phyloP scores from a whole-genome alignment of 495 filamentous ascomycete genomes.

The Pseudomonodictys pantanalensis region DNA sequence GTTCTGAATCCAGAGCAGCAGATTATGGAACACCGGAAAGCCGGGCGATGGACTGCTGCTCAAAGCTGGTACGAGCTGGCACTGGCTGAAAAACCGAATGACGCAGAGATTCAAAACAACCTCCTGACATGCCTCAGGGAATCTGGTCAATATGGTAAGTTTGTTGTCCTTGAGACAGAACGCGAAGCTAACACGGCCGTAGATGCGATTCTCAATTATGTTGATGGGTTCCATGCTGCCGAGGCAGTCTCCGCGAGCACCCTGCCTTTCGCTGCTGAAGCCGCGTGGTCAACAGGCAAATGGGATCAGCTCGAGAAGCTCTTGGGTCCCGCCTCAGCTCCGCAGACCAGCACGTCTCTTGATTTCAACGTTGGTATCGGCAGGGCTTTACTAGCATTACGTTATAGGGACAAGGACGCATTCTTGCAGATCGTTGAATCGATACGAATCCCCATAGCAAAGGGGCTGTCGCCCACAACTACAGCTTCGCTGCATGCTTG shows the following conservation, averaged over 20 bases:
- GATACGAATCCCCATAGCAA: slow-evolving; percentile 67
- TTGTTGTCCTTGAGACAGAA: background rate
- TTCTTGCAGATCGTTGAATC: slow-evolving; percentile 61
- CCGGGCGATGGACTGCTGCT: slow-evolving; percentile 94
- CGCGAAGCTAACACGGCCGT: slow-evolving; percentile 26
- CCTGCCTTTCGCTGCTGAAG: slow-evolving; percentile 80
- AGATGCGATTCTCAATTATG: slow-evolving; percentile 82
- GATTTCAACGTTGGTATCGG: slow-evolving; percentile 84
- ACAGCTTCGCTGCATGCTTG: slow-evolving; percentile 76
- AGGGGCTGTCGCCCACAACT: slow-evolving; percentile 66
- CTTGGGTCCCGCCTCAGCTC: slow-evolving; percentile 52
- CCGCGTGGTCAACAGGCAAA: slow-evolving; percentile 81
- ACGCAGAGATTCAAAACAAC: slow-evolving; percentile 74
- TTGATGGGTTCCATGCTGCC: slow-evolving; percentile 67
- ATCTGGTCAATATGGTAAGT: slow-evolving; percentile 80
- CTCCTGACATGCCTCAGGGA: slow-evolving; percentile 87
- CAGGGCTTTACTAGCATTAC: slow-evolving; percentile 64
- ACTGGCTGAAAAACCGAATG: slow-evolving; percentile 71
- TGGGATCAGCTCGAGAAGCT: slow-evolving; percentile 75
- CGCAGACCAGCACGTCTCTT: slow-evolving; percentile 46
- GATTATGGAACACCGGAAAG: slow-evolving; percentile 83
- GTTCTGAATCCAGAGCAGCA: slow-evolving; percentile 86
- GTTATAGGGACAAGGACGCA: slow-evolving; percentile 48
- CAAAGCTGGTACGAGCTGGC: slow-evolving; percentile 96
- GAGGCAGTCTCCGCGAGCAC: slow-evolving; percentile 54